Evolutionary conservation across 768 basidiomycete species (phyloP), one percentile per base, ranked within the genome.

Genomic region (Termitomyces sp.): DNA sequence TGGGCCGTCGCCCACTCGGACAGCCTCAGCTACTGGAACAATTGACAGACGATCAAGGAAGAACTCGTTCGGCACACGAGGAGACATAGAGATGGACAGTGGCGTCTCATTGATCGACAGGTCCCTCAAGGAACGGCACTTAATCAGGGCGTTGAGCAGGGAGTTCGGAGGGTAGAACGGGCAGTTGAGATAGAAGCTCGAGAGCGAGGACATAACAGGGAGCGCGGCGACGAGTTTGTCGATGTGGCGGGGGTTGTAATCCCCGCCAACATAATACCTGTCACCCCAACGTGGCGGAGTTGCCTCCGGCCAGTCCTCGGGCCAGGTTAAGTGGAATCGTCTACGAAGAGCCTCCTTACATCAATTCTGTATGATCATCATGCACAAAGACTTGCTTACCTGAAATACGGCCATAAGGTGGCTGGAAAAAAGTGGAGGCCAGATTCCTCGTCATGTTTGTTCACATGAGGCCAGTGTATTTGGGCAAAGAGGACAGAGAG

Each of bases 281-380:
- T 72, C 69, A 41, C 74, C 76, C 72, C 72, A 75, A n/a, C 69
- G 68, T 1, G 75, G 74, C 7, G 74, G 76, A 5, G 66, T 64
- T 11, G 72, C 62, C 49, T 78, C 76, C 3, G 73, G 72, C 76
- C 76, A 77, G 49, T 76, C 71, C 59, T 77, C 76, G 11, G 76
- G 76, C 76, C 76, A 78, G 43, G 72, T 66, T 3, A 78, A 62
- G 52, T 68, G 64, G 36, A 78, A 71, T 24, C 63, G 67, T 59
- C 76, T 76, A 55, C 3, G 40, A 51, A 46, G 36, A 36, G 32
- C 28, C n/a, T 47, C 22, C 1, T 24, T 4, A 9, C 9, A 44
- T 36, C 22, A 35, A 16, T 47, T 20, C 3, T 35, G 22, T 9
- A 22, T 36, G 13, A 26, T 13, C 32, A 6, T 35, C 24, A 24